Evolutionary conservation across 139 green algal species (phyloP), one percentile per base, ranked within the genome.

Genomic region (Micractinium conductrix): DNA sequence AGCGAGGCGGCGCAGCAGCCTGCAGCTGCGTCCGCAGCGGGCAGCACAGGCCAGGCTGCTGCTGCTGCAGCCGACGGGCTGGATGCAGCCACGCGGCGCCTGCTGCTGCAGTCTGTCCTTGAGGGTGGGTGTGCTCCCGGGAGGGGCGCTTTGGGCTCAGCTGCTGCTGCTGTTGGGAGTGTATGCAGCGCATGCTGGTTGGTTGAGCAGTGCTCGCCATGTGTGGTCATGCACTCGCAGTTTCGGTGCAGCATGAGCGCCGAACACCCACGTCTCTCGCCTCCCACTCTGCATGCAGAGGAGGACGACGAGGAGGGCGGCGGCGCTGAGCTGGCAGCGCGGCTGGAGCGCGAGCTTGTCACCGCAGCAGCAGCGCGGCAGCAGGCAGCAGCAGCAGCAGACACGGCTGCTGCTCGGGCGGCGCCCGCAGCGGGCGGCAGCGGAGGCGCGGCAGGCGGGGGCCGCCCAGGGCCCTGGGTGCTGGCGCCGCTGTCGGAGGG

Each of bases 61-160:
- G 38, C n/a, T 40, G 63, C 63, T 71, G 75, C 33, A 33, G 8
- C 75, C 53, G 78, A 43, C 19, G 79, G 37, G 3, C 62, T 87
- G 65, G 87, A 90, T 43, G 84, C 81, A 12, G 84, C 81, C 33
- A 89, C 87, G 4, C 79, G 60, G 22, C 84, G 73, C 35, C 74
- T 90, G 38, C 74, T 90, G 30, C 69, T 87, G n/a, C 81, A 91
- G 19, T 86, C 81, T 2, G 83, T 89, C 22, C 21, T 74, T 17
- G 78, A 70, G 45, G 60, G 60, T 26, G 24, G n/a, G n/a, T n/a
- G n/a, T n/a, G n/a, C n/a, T n/a, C n/a, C n/a, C n/a, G n/a, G n/a
- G n/a, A n/a, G n/a, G n/a, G n/a, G n/a, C n/a, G n/a, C n/a, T n/a
- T n/a, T n/a, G n/a, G n/a, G n/a, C n/a, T n/a, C n/a, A n/a, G n/a